phyloP scores from a whole-genome alignment of 1,284 basidiomycete genomes.

The Calocybe gambosa region DNA sequence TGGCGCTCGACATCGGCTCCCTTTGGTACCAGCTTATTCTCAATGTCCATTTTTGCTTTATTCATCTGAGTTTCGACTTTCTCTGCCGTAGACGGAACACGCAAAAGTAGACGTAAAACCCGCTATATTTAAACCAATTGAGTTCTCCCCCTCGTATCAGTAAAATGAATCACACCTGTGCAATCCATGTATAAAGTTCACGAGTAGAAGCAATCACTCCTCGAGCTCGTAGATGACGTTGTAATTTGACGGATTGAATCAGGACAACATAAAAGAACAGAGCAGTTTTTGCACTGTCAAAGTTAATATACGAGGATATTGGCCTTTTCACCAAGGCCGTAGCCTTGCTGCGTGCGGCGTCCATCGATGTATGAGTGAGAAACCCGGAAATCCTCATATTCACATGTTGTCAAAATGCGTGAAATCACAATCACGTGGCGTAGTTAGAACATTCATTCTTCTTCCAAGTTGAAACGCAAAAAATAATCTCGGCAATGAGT shows the following conservation, averaged over 20 bases:
- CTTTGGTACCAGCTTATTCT: slow-evolving; percentile 62
- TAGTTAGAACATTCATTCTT: neutral
- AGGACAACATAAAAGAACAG: slow-evolving; percentile 61
- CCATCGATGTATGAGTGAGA: slow-evolving; percentile 4
- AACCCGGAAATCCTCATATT: neutral
- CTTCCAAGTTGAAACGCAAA: neutral
- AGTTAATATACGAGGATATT: slow-evolving; percentile 21
- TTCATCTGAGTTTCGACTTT: slow-evolving; percentile 71
- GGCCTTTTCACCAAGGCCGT: slow-evolving; percentile 13
- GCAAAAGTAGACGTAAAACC: slow-evolving; percentile 56
- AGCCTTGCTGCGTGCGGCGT: slow-evolving; percentile 13
- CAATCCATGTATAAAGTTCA: slow-evolving; percentile 54
- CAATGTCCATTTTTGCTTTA: slow-evolving; percentile 59
- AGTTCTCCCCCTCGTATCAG: neutral
- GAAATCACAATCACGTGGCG: slow-evolving; percentile 2
- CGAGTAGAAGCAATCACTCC: slow-evolving; percentile 48
- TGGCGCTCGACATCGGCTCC: slow-evolving; percentile 57
- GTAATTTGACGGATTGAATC: slow-evolving; percentile 42
- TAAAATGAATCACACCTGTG: slow-evolving; percentile 38
- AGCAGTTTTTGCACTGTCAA: slow-evolving; percentile 52
- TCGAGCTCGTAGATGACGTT: slow-evolving; percentile 72
- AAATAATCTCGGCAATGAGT: neutral
- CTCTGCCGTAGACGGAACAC: slow-evolving; percentile 59
- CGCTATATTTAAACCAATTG: slow-evolving; percentile 33
- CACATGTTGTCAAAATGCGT: no score